phyloP scores from a whole-genome alignment of 2,329 filamentous ascomycete genomes.

The Phaeosphaeriaceae sp. region DNA sequence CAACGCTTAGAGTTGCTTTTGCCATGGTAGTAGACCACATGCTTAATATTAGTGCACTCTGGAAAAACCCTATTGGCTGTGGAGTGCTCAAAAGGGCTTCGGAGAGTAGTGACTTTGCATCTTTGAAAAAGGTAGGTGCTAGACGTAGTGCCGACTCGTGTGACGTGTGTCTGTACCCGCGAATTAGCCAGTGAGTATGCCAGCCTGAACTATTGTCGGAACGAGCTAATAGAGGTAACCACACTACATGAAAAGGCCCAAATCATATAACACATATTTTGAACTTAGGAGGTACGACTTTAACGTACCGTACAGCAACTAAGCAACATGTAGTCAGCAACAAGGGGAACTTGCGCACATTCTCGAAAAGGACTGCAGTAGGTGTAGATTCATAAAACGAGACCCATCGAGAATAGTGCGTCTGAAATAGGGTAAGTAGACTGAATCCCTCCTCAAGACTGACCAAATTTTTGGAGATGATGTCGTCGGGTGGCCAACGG shows the following conservation, averaged over 20 bases:
- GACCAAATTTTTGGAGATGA: constrained; percentile 34
- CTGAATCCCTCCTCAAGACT: constrained; percentile 21
- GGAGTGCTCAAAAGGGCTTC: constrained; percentile 45
- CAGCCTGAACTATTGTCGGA: too few relatives aligned
- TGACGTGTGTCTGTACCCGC: constrained; percentile 51
- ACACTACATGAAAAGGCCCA: too few relatives aligned
- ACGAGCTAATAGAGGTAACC: too few relatives aligned
- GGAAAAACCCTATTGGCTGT: constrained; percentile 53
- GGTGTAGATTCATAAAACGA: constrained; percentile 40
- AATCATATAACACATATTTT: too few relatives aligned
- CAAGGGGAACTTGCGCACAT: constrained; percentile 47
- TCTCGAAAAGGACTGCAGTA: constrained; percentile 35
- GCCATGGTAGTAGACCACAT: constrained; percentile 57
- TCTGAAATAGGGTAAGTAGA: constrained; percentile 43
- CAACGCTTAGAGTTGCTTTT: constrained; percentile 52
- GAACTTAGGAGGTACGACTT: not conserved
- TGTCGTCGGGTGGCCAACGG: constrained; percentile 13
- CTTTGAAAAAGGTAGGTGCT: too few relatives aligned
- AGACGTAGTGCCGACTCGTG: constrained; percentile 45
- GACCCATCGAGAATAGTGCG: too few relatives aligned
- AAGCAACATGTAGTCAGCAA: constrained; percentile 50
- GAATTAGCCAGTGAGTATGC: too few relatives aligned
- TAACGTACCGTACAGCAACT: constrained; percentile 46
- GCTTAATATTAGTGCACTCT: constrained; percentile 51
- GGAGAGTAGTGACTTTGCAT: constrained; percentile 40